Evolutionary conservation across 1,284 basidiomycete genomes (phyloP).

Genomic region (Flammula alnicola): DNA sequence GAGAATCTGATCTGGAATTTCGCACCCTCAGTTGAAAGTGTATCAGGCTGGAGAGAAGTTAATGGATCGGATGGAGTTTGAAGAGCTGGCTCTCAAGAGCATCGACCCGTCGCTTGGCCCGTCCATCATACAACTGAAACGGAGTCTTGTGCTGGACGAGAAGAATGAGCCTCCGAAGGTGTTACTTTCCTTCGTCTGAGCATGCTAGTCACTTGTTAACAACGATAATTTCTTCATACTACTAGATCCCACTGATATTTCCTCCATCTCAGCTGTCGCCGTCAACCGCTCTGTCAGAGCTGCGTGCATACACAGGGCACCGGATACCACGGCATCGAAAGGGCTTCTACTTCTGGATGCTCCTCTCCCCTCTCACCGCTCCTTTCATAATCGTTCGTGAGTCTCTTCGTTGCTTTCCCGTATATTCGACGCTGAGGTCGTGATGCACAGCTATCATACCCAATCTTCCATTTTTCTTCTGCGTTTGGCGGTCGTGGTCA

Average conservation of each 20-base stretch:
- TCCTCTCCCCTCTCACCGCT: slow-evolving; percentile 67
- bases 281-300: slow-evolving; percentile 53
- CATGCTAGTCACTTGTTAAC: not conserved
- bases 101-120: slow-evolving; percentile 72
- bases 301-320: slow-evolving; percentile 53
- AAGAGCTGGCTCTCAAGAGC: slow-evolving; percentile 72
- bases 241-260: slow-evolving; percentile 71
- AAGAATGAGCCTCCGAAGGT: slow-evolving; percentile 19
- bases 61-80: slow-evolving; percentile 74
- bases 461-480: slow-evolving; percentile 85
- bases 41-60: slow-evolving; percentile 69
- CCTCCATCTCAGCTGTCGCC: slow-evolving; percentile 57
- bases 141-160: slow-evolving; percentile 19
- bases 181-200: slow-evolving; percentile 1
- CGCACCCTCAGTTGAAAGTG: slow-evolving; percentile 52
- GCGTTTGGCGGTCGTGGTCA: slow-evolving; percentile 81
- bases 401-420: slow-evolving; percentile 31
- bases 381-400: slow-evolving; percentile 77
- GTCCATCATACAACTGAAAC: slow-evolving; percentile 33
- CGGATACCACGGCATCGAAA: slow-evolving; percentile 66
- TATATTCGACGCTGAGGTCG: not conserved
- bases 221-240: slow-evolving; percentile 40
- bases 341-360: slow-evolving; percentile 68
- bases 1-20: slow-evolving; percentile 1
- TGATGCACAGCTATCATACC: slow-evolving; percentile 71